A percentile compares a stretch with the other conserved stretches of the same genome.
Conservation (phyloP, 495 filamentous ascomycete species). For the Penicillium odoratum region DNA sequence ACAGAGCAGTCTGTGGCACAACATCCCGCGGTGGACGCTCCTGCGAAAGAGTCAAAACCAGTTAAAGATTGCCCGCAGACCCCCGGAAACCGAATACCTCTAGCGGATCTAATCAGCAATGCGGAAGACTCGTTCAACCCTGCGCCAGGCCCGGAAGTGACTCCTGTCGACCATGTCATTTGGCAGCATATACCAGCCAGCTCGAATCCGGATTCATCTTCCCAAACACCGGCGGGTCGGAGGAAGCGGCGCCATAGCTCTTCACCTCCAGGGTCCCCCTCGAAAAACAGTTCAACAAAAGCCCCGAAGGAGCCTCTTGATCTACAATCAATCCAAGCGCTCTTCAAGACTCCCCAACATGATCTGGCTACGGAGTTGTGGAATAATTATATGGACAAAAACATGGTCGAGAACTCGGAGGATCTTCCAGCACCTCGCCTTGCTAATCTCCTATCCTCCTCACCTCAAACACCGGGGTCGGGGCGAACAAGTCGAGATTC, state of each 20-base stretch:
- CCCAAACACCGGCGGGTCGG: conserved; percentile 51
- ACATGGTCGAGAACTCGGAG: conserved; percentile 37
- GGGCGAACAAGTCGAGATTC: conserved; percentile 45
- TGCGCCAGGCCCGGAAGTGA: conserved; percentile 43
- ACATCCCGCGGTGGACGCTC: background rate
- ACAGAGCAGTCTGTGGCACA: background rate
- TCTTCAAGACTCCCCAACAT: conserved; percentile 70
- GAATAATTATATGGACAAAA: conserved; percentile 68
- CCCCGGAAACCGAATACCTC: conserved; percentile 69
- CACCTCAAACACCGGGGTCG: conserved; percentile 59
- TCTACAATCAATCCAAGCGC: conserved; percentile 53
- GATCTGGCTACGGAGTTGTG: conserved; percentile 87
- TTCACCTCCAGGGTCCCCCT: conserved; percentile 74
- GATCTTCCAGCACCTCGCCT: conserved; percentile 51
- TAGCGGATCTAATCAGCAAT: conserved; percentile 79
- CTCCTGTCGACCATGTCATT: conserved; percentile 71
- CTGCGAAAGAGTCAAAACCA: conserved; percentile 31
- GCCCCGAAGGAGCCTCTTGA: conserved; percentile 44
- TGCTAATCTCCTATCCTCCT: conserved; percentile 69
- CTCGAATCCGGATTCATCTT: conserved; percentile 40
- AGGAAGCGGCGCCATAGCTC: conserved; percentile 79
- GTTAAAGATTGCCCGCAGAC: conserved; percentile 63
- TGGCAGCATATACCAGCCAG: conserved; percentile 62
- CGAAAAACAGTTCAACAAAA: conserved; percentile 47
- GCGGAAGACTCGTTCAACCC: conserved; percentile 56